Percentiles rank a stretch among this genome's conserved stretches.
Conservation (phyloP, 768 basidiomycete species). For the Lentinula guzmanii region DNA sequence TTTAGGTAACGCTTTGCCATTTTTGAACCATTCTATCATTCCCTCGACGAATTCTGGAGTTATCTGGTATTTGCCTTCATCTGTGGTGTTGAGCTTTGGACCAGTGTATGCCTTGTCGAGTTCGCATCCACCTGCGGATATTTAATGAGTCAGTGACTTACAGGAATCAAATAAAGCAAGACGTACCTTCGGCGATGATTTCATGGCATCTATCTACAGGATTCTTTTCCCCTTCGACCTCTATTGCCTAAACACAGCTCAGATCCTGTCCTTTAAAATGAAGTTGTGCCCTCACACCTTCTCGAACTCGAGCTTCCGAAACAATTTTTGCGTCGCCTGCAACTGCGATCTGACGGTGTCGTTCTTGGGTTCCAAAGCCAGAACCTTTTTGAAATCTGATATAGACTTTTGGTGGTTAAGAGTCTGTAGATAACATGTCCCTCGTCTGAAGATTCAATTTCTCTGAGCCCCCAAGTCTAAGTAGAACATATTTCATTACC, state of each 20-base stretch:
- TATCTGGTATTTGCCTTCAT: slow-evolving; percentile 67
- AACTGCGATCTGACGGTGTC: slow-evolving; percentile 74
- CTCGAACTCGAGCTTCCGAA: slow-evolving; percentile 87
- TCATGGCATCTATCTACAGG: slow-evolving; percentile 69
- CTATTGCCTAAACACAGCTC: slow-evolving; percentile 63
- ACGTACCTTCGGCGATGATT: slow-evolving; percentile 72
- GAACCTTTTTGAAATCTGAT: slow-evolving; percentile 79
- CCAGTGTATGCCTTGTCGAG: slow-evolving; percentile 71
- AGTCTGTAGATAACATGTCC: slow-evolving; percentile 85
- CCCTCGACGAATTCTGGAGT: slow-evolving; percentile 71
- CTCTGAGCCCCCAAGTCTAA: neutral
- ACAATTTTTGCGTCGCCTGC: slow-evolving; percentile 84
- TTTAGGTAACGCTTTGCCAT: slow-evolving; percentile 85
- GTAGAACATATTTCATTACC: slow-evolving; percentile 36
- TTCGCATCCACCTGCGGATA: slow-evolving; percentile 62
- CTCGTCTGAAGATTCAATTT: slow-evolving; percentile 43
- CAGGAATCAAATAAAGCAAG: neutral
- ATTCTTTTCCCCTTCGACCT: slow-evolving; percentile 82
- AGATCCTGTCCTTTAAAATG: neutral
- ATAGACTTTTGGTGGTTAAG: slow-evolving; percentile 84
- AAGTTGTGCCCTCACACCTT: slow-evolving; percentile 45
- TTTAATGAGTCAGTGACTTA: neutral
- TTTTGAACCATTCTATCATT: slow-evolving; percentile 92
- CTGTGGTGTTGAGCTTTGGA: slow-evolving; percentile 55
- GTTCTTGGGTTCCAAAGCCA: slow-evolving; percentile 83